Evolutionary conservation across 768 basidiomycete species (phyloP), one percentile per base, ranked within the genome.

Genomic region (Kwoniella europaea): DNA sequence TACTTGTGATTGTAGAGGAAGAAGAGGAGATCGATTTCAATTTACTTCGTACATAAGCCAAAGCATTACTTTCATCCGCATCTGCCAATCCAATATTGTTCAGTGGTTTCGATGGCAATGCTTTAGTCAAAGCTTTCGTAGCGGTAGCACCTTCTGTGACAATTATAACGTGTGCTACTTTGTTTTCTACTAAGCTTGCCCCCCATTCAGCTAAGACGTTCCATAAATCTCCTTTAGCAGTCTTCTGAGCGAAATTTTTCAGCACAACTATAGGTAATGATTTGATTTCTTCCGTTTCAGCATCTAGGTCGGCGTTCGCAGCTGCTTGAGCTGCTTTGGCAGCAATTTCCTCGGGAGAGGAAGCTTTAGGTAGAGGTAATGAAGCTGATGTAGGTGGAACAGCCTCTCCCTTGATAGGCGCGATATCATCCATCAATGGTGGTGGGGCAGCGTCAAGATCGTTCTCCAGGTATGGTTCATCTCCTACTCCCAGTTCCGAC

Each of bases 101-200:
- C 22, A 98, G 86, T 2, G 96, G 91, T 81, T 91, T 94, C 1
- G 91, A 88, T 0, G 92, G 92, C 3, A 98, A 86, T 4, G 92
- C 94, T 86, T 91, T 91, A 0, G 92, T 89, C 7, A 98, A 85
- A n/a, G 88, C 86, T 80, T 93, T 97, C 1, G 89, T 86, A 68
- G 95, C 91, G 76, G 94, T 93, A 29, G 91, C 88, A 74, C 93
- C 94, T 80, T 98, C 93, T 75, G 92, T 92, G 55, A 94, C 85
- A 43, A 98, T 89, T 59, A 99, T 86, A 57, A 97, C 93, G 83
- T 98, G 95, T 0, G 96, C 96, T 67, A 92, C 92, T 86, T 91
- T 88, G 73, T 90, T 92, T 79, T 97, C 93, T 0, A 90, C 89
- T 56, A 98, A 85, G 10, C 86, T 86, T 0, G 92, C 93, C 2